phyloP scores from a whole-genome alignment of 345 rosid genomes.

The Rhodamnia rubescens region DNA sequence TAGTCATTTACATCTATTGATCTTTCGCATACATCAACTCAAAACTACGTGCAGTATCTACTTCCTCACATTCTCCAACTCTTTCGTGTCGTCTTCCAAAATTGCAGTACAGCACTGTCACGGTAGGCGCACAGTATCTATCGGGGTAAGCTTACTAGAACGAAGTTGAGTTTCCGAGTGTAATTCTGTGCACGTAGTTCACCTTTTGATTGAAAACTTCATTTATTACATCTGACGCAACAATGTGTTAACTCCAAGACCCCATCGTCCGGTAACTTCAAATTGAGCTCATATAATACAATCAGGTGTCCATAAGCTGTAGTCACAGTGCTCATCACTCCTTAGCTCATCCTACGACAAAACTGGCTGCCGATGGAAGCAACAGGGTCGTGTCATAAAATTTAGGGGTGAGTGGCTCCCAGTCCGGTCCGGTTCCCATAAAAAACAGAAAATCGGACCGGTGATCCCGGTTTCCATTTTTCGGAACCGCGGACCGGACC shows the following conservation, averaged over 20 bases:
- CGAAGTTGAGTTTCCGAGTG: neutral
- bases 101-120: neutral
- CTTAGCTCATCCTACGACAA: neutral
- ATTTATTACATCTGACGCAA: neutral
- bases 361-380: no score
- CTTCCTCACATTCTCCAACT: neutral
- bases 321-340: neutral
- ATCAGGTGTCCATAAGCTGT: neutral
- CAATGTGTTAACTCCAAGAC: neutral
- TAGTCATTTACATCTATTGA: neutral
- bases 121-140: neutral
- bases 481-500: no score
- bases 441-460: no score
- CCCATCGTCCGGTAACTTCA: neutral
- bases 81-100: neutral
- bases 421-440: no score
- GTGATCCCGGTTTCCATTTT: no score
- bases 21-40: neutral
- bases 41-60: neutral
- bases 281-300: neutral
- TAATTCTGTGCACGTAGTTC: neutral
- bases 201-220: neutral
- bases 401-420: no score
- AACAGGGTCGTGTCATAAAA: no score
- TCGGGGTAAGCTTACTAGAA: neutral